Conservation (phyloP, 441 rosid species). For the Raphanus hybrid region DNA sequence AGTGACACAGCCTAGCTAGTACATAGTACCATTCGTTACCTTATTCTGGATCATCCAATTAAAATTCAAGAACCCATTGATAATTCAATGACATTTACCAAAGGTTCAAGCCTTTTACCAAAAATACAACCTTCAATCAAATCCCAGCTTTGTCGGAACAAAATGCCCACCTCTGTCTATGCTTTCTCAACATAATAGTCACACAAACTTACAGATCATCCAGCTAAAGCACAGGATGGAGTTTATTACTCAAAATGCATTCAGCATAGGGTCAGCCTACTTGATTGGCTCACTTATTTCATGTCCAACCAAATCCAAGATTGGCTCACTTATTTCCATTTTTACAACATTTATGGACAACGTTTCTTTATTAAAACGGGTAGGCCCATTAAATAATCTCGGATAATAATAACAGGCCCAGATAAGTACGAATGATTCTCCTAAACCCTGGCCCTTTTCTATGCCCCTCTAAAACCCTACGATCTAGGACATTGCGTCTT, state of each 20-base stretch:
- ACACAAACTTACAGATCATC: neutral
- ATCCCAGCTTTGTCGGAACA: neutral
- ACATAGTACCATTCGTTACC: neutral
- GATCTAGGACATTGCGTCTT: conserved; percentile 33
- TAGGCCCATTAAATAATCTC: neutral
- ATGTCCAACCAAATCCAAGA: neutral
- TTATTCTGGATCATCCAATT: neutral
- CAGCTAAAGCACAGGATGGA: neutral
- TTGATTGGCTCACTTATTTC: no score
- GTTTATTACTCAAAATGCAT: neutral
- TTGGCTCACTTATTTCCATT: neutral
- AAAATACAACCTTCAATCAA: neutral
- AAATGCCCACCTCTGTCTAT: neutral
- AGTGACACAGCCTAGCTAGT: neutral
- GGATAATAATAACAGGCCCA: conserved; percentile 28
- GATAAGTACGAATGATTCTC: neutral
- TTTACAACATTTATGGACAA: neutral
- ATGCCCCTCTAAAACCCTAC: conserved; percentile 23
- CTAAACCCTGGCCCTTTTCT: neutral
- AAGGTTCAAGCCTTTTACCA: neutral
- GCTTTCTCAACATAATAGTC: neutral
- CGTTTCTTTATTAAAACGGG: neutral
- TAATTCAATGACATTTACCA: neutral
- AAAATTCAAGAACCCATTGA: neutral
- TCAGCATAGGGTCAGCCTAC: neutral